These are phyloP conservation scores for Acer negundo DNA, from an alignment of 345 rosid species.

Conservation along the genomic window DNA sequence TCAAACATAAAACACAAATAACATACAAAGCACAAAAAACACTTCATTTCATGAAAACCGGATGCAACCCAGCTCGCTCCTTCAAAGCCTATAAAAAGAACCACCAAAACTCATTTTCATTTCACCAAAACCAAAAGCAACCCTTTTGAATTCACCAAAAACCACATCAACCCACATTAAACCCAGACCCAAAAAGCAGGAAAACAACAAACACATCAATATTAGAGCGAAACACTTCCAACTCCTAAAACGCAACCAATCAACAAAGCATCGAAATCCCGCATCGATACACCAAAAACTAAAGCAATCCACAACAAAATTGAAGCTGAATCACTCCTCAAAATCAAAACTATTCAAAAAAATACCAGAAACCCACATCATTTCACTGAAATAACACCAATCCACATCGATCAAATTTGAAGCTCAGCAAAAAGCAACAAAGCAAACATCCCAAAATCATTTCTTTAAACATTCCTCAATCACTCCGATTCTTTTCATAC, in stretches of 20 bases:
- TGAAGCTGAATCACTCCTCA: conserved; percentile 3
- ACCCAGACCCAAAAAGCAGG: background rate
- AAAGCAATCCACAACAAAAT: background rate
- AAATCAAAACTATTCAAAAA: conserved; percentile 11
- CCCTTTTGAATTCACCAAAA: background rate
- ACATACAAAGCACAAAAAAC: background rate
- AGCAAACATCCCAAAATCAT: background rate
- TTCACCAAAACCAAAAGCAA: conserved; percentile 6
- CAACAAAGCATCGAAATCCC: background rate
- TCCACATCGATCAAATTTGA: background rate
- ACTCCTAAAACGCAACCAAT: background rate
- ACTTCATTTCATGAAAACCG: conserved; percentile 10
- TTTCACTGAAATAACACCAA: conserved; percentile 13
- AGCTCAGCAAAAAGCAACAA: background rate
- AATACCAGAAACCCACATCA: background rate
- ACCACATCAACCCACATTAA: background rate
- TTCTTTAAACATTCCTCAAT: background rate
- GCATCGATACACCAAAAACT: background rate
- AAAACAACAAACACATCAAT: background rate
- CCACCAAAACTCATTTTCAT: conserved; percentile 8
- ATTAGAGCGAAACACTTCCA: background rate
- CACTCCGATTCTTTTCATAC: background rate
- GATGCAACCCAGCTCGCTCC: conserved; percentile 5
- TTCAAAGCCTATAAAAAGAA: conserved; percentile 9
- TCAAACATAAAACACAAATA: background rate